Conservation (phyloP, 148 eudicot species). For the Bassia scoparia region DNA sequence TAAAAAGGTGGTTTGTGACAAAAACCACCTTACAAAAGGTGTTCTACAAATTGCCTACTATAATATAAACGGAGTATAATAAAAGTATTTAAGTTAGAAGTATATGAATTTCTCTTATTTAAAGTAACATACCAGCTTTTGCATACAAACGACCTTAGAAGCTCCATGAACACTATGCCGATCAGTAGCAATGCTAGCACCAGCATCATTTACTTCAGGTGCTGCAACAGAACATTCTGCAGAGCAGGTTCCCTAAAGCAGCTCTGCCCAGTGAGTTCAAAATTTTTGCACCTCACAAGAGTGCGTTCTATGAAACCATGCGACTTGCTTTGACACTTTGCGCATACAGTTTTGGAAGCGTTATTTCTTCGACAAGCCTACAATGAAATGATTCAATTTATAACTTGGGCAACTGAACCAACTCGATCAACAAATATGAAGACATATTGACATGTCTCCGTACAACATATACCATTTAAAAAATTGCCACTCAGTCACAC, state of each 20-base stretch:
- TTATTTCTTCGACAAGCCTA: constrained; percentile 46
- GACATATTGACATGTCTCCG: neutral
- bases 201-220: constrained; percentile 30
- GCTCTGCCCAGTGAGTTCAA: constrained; percentile 44
- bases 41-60: no score
- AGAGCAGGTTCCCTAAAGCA: constrained; percentile 49
- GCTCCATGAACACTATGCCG: constrained; percentile 21
- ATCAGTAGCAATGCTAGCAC: constrained; percentile 19
- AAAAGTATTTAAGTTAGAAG: neutral
- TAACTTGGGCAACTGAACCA: neutral
- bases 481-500: neutral
- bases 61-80: neutral
- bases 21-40: no score
- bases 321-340: constrained; percentile 51
- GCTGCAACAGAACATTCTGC: constrained; percentile 36
- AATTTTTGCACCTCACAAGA: constrained; percentile 40
- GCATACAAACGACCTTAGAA: constrained; percentile 24
- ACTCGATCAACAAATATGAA: neutral
- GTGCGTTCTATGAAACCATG: constrained; percentile 48
- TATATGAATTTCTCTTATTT: neutral
- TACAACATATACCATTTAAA: neutral
- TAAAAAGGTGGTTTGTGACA: no score
- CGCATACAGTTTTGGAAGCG: constrained; percentile 45
- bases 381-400: neutral
- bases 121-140: constrained; percentile 34